phyloP scores from a whole-genome alignment of 2,329 filamentous ascomycete species.

The Colletotrichum sp. region DNA sequence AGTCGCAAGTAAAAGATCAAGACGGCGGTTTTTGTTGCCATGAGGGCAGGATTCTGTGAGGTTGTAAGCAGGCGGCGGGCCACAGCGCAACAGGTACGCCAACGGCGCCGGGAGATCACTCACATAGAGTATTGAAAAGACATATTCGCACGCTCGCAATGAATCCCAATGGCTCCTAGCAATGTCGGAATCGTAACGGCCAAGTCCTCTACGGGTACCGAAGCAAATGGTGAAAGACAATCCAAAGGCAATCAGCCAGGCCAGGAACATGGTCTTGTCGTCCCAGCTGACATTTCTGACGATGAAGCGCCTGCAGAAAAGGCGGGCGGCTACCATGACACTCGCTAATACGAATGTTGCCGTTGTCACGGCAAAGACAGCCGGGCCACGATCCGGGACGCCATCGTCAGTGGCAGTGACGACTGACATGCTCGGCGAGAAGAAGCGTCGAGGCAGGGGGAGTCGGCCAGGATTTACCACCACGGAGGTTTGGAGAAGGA shows the following conservation, averaged over 20 bases:
- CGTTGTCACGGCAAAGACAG: conserved; percentile 74
- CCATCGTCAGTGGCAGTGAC: conserved; percentile 14
- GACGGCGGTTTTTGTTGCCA: conserved; percentile 93
- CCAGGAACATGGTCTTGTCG: conserved; percentile 81
- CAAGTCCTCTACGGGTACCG: conserved; percentile 68
- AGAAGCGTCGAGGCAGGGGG: background rate
- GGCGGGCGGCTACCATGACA: conserved; percentile 75
- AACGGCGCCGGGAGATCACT: conserved; percentile 25
- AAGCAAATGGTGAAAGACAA: conserved; percentile 71
- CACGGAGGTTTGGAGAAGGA: conserved; percentile 17
- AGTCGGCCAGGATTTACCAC: conserved; percentile 6
- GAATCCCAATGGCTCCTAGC: conserved; percentile 47
- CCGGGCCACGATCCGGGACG: conserved; percentile 57
- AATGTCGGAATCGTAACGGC: conserved; percentile 70
- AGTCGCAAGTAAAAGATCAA: conserved; percentile 88
- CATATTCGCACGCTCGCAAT: conserved; percentile 67
- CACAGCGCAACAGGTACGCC: background rate
- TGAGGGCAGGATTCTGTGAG: conserved; percentile 81
- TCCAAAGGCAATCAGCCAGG: conserved; percentile 76
- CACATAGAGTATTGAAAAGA: conserved; percentile 68
- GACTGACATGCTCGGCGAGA: conserved; percentile 19
- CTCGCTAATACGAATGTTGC: conserved; percentile 73
- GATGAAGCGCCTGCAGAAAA: conserved; percentile 75
- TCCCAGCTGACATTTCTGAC: conserved; percentile 76
- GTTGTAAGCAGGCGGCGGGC: background rate